Evolutionary conservation across 2,329 filamentous ascomycete species (phyloP).

Genomic region (Colletotrichum sp.): DNA sequence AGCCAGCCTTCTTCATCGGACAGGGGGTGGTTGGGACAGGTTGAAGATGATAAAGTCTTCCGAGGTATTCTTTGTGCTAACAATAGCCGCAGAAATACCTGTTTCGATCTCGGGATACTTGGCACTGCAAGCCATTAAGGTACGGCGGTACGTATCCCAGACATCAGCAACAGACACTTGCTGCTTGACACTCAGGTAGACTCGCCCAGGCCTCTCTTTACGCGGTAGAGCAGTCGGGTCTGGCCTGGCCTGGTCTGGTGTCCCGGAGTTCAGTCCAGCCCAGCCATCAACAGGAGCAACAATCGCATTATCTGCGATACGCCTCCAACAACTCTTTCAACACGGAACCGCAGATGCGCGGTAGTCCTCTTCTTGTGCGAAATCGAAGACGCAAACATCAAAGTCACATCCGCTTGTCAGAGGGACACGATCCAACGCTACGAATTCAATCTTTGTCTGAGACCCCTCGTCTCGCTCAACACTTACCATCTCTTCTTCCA

Average conservation of each 20-base stretch:
- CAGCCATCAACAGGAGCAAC: background rate
- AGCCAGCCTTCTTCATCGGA: background rate
- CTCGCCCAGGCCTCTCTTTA: background rate
- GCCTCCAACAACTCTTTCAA: background rate
- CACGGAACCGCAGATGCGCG: background rate
- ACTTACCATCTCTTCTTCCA: constrained; percentile 1
- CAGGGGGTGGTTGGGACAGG: background rate
- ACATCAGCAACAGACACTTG: background rate
- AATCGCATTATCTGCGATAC: background rate
- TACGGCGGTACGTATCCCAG: background rate
- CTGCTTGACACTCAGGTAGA: background rate
- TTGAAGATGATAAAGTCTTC: background rate
- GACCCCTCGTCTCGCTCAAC: constrained; percentile 2
- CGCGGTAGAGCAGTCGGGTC: background rate
- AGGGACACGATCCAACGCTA: background rate
- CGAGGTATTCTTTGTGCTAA: background rate
- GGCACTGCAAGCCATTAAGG: background rate
- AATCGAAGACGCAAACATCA: constrained; percentile 5
- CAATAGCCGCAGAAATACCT: background rate
- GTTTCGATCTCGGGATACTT: background rate
- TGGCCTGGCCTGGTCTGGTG: background rate
- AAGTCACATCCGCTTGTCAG: constrained; percentile 1
- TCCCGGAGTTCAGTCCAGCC: constrained; percentile 7
- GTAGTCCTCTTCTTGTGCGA: background rate
- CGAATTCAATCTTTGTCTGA: constrained; percentile 8